Evolutionary conservation across 1,284 basidiomycete species (phyloP), one percentile per base, ranked within the genome.

Genomic region (Ganoderma resinaceum): DNA sequence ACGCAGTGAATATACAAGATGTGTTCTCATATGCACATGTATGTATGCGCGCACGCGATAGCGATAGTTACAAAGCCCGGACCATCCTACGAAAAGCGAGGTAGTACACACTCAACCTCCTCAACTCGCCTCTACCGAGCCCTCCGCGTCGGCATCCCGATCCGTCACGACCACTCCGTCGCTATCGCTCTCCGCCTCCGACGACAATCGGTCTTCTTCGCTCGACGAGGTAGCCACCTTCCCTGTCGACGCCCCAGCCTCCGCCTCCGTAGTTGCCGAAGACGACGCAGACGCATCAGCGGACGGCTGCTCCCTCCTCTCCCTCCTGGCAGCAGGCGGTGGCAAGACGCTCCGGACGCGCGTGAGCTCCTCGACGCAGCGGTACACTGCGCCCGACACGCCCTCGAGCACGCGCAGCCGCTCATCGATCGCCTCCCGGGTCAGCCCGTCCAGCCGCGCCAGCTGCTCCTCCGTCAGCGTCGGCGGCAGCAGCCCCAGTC

Each of bases 391-490:
- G 38, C 83, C 83, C 60, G 93, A 93, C 37, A 96, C 90, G 38
- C 88, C 86, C 79, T 94, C 91, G 35, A 97, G 80, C 33, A 94
- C 86, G 53, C 89, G 83, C 68, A 97, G 80, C 66, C 95, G 86
- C 78, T 95, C 93, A 71, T 96, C 93, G 60, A 97, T 92, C 4
- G 91, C 91, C 73, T 93, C 91, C 60, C 93, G 83, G 26, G 92
- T 93, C 37, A 91, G 76, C 42, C 76, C 80, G 72, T 94, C 92
- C 77, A 93, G 80, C 42, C 83, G 77, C 29, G 80, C 80, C 38
- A 93, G 82, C 75, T 91, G 91, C 65, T 85, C 85, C 55, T 88
- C 88, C 43, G 85, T 89, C 71, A 89, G 76, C 63, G 78, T 82
- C 53, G 83, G 82, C 62, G 85, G 90, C 63, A 86, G 81, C 72